phyloP scores from a whole-genome alignment of 768 basidiomycete genomes.

The Mycena sanguinolenta region DNA sequence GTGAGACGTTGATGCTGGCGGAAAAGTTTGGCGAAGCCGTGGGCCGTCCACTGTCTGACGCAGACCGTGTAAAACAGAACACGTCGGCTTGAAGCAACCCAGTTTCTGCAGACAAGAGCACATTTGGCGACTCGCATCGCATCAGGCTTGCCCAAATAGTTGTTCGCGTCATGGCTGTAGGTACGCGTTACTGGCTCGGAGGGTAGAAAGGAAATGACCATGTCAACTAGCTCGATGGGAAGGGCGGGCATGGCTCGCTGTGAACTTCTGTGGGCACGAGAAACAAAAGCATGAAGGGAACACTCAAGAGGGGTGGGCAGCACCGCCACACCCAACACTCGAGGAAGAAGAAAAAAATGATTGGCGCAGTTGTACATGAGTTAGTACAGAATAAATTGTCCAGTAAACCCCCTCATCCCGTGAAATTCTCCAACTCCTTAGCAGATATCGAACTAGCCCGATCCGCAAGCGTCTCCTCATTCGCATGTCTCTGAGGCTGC shows the following conservation, averaged over 20 bases:
- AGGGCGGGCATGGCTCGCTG: too few species aligned
- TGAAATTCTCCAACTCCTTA: constrained; percentile 28
- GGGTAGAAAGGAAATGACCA: too few species aligned
- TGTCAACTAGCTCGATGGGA: too few species aligned
- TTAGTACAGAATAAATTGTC: background rate
- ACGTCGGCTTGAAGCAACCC: constrained; percentile 10
- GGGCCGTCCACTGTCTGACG: background rate
- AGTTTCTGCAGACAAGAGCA: constrained; percentile 10
- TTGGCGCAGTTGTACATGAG: background rate
- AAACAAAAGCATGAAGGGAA: too few species aligned
- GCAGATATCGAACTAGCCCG: constrained; percentile 34
- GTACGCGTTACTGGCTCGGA: too few species aligned
- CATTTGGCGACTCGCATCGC: background rate
- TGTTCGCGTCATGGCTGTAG: too few species aligned
- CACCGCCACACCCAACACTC: background rate
- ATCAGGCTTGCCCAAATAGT: background rate
- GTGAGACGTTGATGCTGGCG: background rate
- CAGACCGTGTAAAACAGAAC: constrained; percentile 14
- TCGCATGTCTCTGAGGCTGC: constrained; percentile 66
- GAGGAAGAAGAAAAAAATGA: too few species aligned
- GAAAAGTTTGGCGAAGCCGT: constrained; percentile 19
- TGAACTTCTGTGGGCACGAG: too few species aligned
- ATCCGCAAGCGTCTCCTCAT: constrained; percentile 64
- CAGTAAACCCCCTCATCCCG: background rate
- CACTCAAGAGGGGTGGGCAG: too few species aligned